These are phyloP conservation scores for Penicillium odoratum DNA, from an alignment of 495 filamentous ascomycete species.

Conservation along the genomic window DNA sequence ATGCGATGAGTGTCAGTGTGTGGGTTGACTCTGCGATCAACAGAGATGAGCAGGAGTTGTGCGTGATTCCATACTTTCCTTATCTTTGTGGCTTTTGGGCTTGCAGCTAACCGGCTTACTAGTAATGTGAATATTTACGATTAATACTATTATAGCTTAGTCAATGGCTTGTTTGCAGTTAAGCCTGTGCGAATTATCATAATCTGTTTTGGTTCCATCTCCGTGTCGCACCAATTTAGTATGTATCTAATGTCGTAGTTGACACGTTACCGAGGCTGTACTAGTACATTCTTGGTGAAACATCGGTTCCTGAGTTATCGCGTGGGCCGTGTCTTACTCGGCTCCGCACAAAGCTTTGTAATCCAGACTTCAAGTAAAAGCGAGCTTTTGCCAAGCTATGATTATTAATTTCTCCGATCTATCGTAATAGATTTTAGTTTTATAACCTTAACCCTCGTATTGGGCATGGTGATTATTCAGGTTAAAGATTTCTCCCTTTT, in stretches of 20 bases:
- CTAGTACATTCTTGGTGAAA: background rate
- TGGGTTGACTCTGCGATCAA: slow-evolving; percentile 59
- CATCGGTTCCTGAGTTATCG: background rate
- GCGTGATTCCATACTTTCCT: background rate
- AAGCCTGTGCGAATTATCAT: too few species aligned
- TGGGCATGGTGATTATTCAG: background rate
- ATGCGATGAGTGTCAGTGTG: slow-evolving; percentile 54
- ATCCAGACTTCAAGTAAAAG: background rate
- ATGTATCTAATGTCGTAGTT: too few species aligned
- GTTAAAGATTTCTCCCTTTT: background rate
- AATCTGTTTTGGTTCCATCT: too few species aligned
- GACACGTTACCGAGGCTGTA: too few species aligned
- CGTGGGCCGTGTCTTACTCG: background rate
- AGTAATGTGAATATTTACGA: slow-evolving; percentile 21
- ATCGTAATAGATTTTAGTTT: background rate
- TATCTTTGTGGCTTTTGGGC: background rate
- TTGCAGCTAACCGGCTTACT: background rate
- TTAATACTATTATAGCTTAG: too few species aligned
- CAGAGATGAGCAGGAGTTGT: background rate
- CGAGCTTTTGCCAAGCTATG: background rate
- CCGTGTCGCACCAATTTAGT: too few species aligned
- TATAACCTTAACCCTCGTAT: background rate
- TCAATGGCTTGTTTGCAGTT: too few species aligned
- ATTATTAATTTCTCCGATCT: background rate
- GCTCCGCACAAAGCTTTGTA: background rate